Conservation (phyloP, 495 filamentous ascomycete genomes). For the Darksidea phi region DNA sequence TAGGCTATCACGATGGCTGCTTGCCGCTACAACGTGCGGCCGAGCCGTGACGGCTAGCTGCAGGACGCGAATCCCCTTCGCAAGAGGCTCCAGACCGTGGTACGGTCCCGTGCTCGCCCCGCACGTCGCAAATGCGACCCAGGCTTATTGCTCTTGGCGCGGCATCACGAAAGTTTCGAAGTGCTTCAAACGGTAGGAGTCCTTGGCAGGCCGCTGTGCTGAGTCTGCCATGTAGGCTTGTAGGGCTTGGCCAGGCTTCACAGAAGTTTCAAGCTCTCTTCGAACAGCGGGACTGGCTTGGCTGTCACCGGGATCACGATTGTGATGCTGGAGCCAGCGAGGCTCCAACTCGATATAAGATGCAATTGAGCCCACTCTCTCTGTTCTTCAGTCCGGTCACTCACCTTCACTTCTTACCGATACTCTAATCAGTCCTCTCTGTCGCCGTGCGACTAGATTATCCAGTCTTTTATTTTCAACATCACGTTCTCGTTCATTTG, state of each 20-base stretch:
- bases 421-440: slow-evolving; percentile 18
- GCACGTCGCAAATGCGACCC: slow-evolving; percentile 1
- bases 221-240: slow-evolving; percentile 7
- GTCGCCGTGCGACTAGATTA: slow-evolving; percentile 33
- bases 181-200: slow-evolving; percentile 19
- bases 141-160: slow-evolving; percentile 25
- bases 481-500: slow-evolving; percentile 22
- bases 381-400: slow-evolving; percentile 28
- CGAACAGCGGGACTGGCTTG: slow-evolving; percentile 30
- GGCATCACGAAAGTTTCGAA: slow-evolving; percentile 31
- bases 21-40: slow-evolving; percentile 5
- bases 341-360: slow-evolving; percentile 20
- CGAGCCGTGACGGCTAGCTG: not conserved
- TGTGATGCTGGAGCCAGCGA: not conserved
- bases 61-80: not conserved
- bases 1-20: not conserved
- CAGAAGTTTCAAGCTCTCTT: slow-evolving; percentile 35
- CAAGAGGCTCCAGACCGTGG: slow-evolving; percentile 4
- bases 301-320: slow-evolving; percentile 8
- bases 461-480: slow-evolving; percentile 17
- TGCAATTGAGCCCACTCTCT: slow-evolving; percentile 8
- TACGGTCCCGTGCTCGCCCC: slow-evolving; percentile 1
- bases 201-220: slow-evolving; percentile 20
- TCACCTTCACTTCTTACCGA: slow-evolving; percentile 32
- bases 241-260: slow-evolving; percentile 33